Evolutionary conservation across 139 green algal species (phyloP), one percentile per base, ranked within the genome.

Genomic region (Micractinium conductrix): DNA sequence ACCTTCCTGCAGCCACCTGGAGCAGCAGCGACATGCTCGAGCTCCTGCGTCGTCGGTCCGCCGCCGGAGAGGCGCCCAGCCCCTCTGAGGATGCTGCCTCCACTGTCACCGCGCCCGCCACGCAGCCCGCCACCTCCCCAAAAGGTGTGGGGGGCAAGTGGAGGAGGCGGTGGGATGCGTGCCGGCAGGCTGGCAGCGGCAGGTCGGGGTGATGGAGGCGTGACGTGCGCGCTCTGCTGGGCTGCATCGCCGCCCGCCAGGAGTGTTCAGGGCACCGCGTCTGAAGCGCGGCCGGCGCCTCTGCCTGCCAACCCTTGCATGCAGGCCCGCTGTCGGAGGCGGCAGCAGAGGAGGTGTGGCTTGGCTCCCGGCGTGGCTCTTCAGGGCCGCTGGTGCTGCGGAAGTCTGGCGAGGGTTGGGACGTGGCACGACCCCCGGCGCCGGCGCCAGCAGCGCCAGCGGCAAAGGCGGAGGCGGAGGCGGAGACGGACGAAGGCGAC

Each of bases 241-340:
- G 62, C 26, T 4, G 62, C 26, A 10, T 69, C 26, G 19, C 26
- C 10, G 26, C 26, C 4, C 37, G 62, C 16, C 12, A 10, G 10
- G 48, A 10, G 48, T 58, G 48, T 58, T 10, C 48, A 24, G 48
- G 10, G 48, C 48, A 24, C 12, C 16, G 48, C 10, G 48, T 16
- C 48, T 58, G 48, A 24, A 16, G 48, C 48, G 48, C 53, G 8
- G 10, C 53, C 53, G 53, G 5, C 24, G 48, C 53, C 53, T 62
- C 53, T 62, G n/a, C 48, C 48, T 58, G 12, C 48, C 48, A 58
- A 16, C 12, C 48, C 16, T 10, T 58, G 48, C 48, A 24, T 42
- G 63, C 65, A 72, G 65, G 65, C 12, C 65, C 65, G 33, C 65
- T 72, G 10, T 72, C 65, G 16, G 65, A 72, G 65, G 65, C 65